Base-by-base conservation (phyloP, 129 eudicot species). In the Gnaphalium uliginosum region DNA sequence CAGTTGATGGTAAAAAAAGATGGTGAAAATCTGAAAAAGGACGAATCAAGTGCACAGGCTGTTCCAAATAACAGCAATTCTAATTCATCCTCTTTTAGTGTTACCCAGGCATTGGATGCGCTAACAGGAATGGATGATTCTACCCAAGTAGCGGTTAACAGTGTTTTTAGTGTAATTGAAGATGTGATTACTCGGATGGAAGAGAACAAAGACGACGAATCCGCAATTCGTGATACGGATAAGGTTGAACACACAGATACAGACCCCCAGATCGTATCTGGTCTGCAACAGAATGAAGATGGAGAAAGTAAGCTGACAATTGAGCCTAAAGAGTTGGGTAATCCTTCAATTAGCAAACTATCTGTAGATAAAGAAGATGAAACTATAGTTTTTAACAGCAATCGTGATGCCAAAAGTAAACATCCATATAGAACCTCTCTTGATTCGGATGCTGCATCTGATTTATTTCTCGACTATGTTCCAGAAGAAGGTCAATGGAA, bases 101-200 rank as follows among this genome's bases (percentile, higher is more conserved):
- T 86, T 85, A 71, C 94, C 70, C 90, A 85, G 76, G 97, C 99
- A 68, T 79, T 95, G 0, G 89, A 87, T 79, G 96, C 99, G 17
- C 82, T 95, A 64, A 81, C 94, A 65, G 96, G 97, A 54, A 80
- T 91, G 63, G 99, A 95, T 83, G 99, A 91, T 87, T 91, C 99
- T n/a, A 95, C 97, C 25, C 99, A 95, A 83, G 71, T 85, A 79
- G 99, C 99, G 29, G 99, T 95, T 61, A 89, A 86, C 81, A 95
- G 89, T 79, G 94, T 95, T 17, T 95, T 91, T 79, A 71, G 86
- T 86, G 99, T 89, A 23, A 87, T 95, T 74, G 99, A 91, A 81
- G 92, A 79, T 81, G 79, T 95, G 92, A 95, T 95, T 79, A 90
- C 92, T 79, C 97, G 87, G 54, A 63, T 91, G 73, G 99, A 90